phyloP scores from a whole-genome alignment of 2,329 filamentous ascomycete genomes.

The Neoarthrinium moseri region DNA sequence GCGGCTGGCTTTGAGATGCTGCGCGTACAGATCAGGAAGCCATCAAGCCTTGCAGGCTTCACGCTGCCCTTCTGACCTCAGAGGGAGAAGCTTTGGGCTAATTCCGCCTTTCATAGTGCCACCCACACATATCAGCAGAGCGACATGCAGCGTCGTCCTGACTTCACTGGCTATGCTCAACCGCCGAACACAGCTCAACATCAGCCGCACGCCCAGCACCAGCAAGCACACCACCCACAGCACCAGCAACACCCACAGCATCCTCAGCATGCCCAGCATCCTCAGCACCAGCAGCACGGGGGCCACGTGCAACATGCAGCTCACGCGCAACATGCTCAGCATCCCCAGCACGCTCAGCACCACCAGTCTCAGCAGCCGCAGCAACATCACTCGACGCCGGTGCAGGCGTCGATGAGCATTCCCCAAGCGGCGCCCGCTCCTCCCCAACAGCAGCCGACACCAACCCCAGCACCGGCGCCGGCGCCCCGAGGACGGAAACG shows the following conservation, averaged over 20 bases:
- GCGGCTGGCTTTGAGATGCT: no score
- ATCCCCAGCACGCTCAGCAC: conserved; percentile 26
- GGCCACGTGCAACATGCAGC: conserved; percentile 19
- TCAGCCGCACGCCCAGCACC: conserved; percentile 30
- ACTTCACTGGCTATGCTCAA: conserved; percentile 30
- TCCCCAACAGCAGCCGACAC: conserved; percentile 32
- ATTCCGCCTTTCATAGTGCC: conserved; percentile 27
- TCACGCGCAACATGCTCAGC: conserved; percentile 24
- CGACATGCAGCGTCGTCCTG: conserved; percentile 50
- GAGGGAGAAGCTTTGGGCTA: neutral
- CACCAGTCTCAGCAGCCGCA: conserved; percentile 24
- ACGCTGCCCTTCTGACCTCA: neutral
- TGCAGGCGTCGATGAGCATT: conserved; percentile 34
- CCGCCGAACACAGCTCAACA: conserved; percentile 29
- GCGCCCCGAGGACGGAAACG: conserved; percentile 32
- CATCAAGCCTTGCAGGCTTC: neutral
- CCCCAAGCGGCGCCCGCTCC: conserved; percentile 27
- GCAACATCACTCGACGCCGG: conserved; percentile 33
- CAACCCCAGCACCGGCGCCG: conserved; percentile 27
- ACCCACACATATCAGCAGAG: conserved; percentile 44
- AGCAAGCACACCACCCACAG: conserved; percentile 27
- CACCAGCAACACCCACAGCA: conserved; percentile 30
- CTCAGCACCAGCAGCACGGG: conserved; percentile 36
- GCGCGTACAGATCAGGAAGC: no score
- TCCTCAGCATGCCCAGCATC: conserved; percentile 27